Conservation (phyloP, 805 yeast genomes). For the Jamesozyma gamospora region DNA sequence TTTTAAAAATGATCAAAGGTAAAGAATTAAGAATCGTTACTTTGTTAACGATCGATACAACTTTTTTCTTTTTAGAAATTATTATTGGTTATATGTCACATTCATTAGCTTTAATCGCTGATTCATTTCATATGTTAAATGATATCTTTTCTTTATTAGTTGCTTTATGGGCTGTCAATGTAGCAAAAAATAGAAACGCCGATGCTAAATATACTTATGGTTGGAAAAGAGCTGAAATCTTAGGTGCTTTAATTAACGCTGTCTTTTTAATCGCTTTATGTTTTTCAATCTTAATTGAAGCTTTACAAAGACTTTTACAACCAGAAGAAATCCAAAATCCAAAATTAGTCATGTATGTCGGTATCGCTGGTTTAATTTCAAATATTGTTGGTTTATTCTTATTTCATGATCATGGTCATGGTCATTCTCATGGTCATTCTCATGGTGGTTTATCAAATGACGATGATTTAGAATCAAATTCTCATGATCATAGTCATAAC, state of each 20-base stretch:
- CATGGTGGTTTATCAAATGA: slow-evolving; percentile 16
- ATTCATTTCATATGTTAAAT: slow-evolving; percentile 94
- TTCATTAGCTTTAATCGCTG: slow-evolving; percentile 89
- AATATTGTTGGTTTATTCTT: slow-evolving; percentile 74
- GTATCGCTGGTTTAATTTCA: slow-evolving; percentile 70
- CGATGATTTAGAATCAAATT: slow-evolving; percentile 7
- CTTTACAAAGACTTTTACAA: slow-evolving; percentile 75
- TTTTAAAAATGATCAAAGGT: slow-evolving; percentile 3
- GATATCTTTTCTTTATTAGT: slow-evolving; percentile 82
- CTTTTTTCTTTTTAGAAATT: slow-evolving; percentile 78
- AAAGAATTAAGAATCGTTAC: slow-evolving; percentile 67
- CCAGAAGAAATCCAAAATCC: slow-evolving; percentile 78
- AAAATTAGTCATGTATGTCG: slow-evolving; percentile 68
- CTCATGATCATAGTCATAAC: slow-evolving; percentile 20
- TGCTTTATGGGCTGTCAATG: slow-evolving; percentile 93
- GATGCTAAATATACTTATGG: slow-evolving; percentile 91
- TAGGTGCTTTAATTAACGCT: slow-evolving; percentile 91
- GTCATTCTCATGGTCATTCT: slow-evolving; percentile 45
- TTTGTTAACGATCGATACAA: slow-evolving; percentile 63
- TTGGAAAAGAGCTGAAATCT: slow-evolving; percentile 96
- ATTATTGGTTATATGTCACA: slow-evolving; percentile 84
- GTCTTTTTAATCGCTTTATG: slow-evolving; percentile 88
- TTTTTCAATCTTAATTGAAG: slow-evolving; percentile 84
- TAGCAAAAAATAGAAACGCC: slow-evolving; percentile 70
- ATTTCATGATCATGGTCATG: slow-evolving; percentile 55